Base-by-base conservation (phyloP, 169 alveolate genomes). In the Eimeria sp. region DNA sequence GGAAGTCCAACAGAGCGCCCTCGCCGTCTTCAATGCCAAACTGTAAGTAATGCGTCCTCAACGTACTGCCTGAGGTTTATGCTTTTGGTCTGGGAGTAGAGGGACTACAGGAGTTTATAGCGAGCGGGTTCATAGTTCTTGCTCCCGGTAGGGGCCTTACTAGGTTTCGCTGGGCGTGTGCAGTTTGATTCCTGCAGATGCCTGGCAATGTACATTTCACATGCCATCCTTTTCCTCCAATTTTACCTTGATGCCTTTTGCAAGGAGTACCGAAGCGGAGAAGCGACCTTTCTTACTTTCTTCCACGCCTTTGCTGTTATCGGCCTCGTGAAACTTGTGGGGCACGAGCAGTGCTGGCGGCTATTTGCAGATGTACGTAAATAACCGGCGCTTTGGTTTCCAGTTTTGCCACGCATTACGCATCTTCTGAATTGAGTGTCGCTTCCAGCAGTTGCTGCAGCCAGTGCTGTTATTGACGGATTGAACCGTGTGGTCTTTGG, bases 291-390 rank as follows among this genome's bases (percentile, higher is more conserved):
- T 66, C 89, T 97, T 58, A 58, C 91, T 54, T 94, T 95, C 74
- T 97, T 97, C 94, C 98, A 97, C 95, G 76, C 95, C 78, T 97
- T 97, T 85, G 98, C 97, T n/a, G 68, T 97, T 66, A 88, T 95
- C 62, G 98, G 98, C 20, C 71, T 95, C 54, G 83, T 97, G 56
- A 94, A 91, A 82, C 82, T 97, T 37, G 95, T 95, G 97, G 49
- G 54, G 83, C 98, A 97, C 76, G 95, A 62, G 52, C 74, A 82
- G 49, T 95, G 97, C 80, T 95, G 95, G 97, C 95, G 96, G 77
- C 95, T 97, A 66, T 87, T 96, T 33, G 90, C 93, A 82, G 97
- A 96, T 96, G 98, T 97, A 62, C 62, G 97, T 85, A 6, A n/a
- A 58, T 13, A 20, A 74, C 20, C 1, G 46, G 43, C 6, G 72